Conservation (phyloP, 2,329 filamentous ascomycete genomes). For the Exserohilum rostratum region DNA sequence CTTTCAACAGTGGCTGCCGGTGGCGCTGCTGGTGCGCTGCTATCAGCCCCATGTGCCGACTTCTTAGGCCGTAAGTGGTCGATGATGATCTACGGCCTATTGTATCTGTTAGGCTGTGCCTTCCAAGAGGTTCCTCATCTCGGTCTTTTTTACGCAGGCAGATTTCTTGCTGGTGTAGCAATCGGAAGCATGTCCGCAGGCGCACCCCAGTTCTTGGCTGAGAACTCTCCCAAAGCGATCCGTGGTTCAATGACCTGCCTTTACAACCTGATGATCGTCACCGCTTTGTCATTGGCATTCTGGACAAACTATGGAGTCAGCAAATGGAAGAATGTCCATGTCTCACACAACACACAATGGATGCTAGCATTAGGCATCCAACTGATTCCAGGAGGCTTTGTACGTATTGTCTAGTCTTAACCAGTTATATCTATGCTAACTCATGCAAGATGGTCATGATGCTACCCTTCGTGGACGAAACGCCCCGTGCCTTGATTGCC, state of each 20-base stretch:
- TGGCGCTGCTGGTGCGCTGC: neutral
- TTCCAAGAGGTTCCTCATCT: neutral
- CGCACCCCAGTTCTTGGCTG: neutral
- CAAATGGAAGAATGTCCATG: neutral
- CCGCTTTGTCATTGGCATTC: neutral
- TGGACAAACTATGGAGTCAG: neutral
- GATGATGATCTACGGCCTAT: neutral
- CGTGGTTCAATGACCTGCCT: neutral
- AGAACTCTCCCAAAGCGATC: neutral
- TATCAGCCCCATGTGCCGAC: neutral
- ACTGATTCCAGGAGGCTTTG: neutral
- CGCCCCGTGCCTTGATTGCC: neutral
- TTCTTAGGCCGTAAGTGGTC: neutral
- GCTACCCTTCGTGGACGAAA: neutral
- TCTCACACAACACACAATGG: neutral
- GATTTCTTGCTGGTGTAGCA: neutral
- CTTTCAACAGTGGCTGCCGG: neutral
- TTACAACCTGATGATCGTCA: neutral
- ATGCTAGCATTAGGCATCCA: neutral
- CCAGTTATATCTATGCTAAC: neutral
- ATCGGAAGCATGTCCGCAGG: neutral
- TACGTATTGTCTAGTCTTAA: neutral
- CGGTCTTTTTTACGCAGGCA: neutral
- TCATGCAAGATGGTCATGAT: neutral
- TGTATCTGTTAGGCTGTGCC: neutral